A percentile compares a stretch with the other conserved stretches of the same genome.
Evolutionary conservation across 2,329 filamentous ascomycete species (phyloP).

Genomic region (Huntiella moniliformis): DNA sequence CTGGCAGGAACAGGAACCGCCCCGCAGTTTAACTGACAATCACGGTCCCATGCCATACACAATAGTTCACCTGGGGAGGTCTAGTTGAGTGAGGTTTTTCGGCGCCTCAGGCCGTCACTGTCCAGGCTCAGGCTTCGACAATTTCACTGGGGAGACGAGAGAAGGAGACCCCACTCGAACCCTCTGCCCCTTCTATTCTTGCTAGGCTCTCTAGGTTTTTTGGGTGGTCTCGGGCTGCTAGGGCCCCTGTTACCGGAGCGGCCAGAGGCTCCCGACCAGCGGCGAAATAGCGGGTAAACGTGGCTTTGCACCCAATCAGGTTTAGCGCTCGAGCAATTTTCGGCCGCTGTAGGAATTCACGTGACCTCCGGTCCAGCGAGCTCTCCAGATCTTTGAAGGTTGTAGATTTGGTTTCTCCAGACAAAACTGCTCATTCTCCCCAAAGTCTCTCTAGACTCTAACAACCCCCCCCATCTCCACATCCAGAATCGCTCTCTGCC

Average conservation of each 20-base stretch:
- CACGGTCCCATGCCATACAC: too few relatives aligned
- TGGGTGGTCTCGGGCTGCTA: conserved; percentile 1
- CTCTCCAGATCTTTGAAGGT: conserved; percentile 12
- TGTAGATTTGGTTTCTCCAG: conserved; percentile 17
- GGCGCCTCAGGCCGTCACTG: conserved; percentile 11
- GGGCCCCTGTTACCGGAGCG: conserved; percentile 11
- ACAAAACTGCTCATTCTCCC: conserved; percentile 29
- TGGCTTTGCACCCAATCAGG: conserved; percentile 11
- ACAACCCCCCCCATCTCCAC: conserved; percentile 35
- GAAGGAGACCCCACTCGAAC: conserved; percentile 6
- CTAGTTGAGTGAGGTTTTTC: background rate
- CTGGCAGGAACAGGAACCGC: conserved; percentile 4
- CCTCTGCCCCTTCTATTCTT: too few relatives aligned
- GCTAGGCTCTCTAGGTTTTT: too few relatives aligned
- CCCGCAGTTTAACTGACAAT: background rate
- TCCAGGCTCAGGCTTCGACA: conserved; percentile 10
- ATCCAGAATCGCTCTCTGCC: conserved; percentile 44
- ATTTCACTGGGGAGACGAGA: conserved; percentile 4
- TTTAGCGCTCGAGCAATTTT: conserved; percentile 13
- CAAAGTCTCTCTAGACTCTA: conserved; percentile 28
- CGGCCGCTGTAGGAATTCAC: conserved; percentile 12
- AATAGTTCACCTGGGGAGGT: too few relatives aligned
- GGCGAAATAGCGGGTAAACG: conserved; percentile 13
- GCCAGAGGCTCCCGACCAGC: conserved; percentile 12
- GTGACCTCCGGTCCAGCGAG: conserved; percentile 11